phyloP scores from a whole-genome alignment of 495 filamentous ascomycete species.

The Parachaetomium inaequale region DNA sequence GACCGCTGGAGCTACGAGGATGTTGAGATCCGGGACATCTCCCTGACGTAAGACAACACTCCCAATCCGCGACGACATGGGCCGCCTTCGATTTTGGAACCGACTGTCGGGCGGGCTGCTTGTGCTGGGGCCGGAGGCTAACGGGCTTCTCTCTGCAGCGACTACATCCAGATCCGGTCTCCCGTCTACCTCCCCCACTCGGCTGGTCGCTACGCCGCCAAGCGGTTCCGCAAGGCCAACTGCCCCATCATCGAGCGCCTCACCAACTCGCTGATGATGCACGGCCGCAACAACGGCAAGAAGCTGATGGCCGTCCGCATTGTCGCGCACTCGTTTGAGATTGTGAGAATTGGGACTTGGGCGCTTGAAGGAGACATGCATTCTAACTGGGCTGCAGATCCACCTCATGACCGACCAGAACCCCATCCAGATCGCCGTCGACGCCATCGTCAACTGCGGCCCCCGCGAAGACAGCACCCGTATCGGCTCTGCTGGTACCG shows the following conservation, averaged over 20 bases:
- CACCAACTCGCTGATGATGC: slow-evolving; percentile 99
- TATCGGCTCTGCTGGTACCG: slow-evolving; percentile 98
- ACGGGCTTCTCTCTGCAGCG: slow-evolving; percentile 58
- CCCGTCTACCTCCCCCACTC: slow-evolving; percentile 99
- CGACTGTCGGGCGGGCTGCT: slow-evolving; percentile 9
- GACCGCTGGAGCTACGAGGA: slow-evolving; percentile 82
- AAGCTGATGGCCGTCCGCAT: slow-evolving; percentile 99
- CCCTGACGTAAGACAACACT: slow-evolving; percentile 80
- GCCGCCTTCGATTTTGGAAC: neutral
- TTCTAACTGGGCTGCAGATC: slow-evolving; percentile 56
- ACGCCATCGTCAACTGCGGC: slow-evolving; percentile 99
- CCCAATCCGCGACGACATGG: slow-evolving; percentile 1
- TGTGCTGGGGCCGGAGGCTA: slow-evolving; percentile 37
- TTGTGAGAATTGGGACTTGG: slow-evolving; percentile 57
- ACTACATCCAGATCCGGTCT: slow-evolving; percentile 98
- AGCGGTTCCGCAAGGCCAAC: slow-evolving; percentile 99
- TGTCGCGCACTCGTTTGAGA: slow-evolving; percentile 97
- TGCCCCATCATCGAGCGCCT: slow-evolving; percentile 99
- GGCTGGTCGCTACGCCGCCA: slow-evolving; percentile 95
- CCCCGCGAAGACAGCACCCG: slow-evolving; percentile 99
- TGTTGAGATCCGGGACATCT: slow-evolving; percentile 99
- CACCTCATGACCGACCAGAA: slow-evolving; percentile 99
- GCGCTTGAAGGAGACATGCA: neutral
- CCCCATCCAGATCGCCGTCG: slow-evolving; percentile 98
- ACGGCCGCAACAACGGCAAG: slow-evolving; percentile 99